Percentiles rank a stretch among this genome's conserved stretches.
Evolutionary conservation across 345 rosid genomes (phyloP).

Genomic region (Hibiscus mutabilis): DNA sequence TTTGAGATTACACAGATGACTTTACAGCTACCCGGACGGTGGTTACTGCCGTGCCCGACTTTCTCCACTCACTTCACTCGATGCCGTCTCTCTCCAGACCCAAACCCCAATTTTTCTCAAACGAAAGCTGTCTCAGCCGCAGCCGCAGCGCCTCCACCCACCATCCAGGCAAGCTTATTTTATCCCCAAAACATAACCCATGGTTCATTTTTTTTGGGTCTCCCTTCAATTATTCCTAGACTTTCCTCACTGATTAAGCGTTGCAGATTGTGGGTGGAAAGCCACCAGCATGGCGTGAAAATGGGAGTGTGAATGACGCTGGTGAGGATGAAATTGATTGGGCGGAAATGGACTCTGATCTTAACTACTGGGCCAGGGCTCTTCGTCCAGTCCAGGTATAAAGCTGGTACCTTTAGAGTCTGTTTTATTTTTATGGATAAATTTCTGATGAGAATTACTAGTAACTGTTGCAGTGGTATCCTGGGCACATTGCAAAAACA

Average conservation of each 20-base stretch:
- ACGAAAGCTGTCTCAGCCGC: conserved; percentile 30
- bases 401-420: neutral
- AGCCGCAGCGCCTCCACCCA: conserved; percentile 39
- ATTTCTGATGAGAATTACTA: neutral
- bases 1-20: too few relatives aligned
- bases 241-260: neutral
- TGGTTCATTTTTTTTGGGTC: neutral
- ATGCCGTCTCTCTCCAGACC: conserved; percentile 16
- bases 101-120: conserved; percentile 9
- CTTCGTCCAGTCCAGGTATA: conserved; percentile 82
- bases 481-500: conserved; percentile 93
- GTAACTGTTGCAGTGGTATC: conserved; percentile 57
- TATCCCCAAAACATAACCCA: neutral
- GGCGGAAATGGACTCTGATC: conserved; percentile 68
- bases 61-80: too few relatives aligned
- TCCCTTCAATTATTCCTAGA: neutral
- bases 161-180: conserved; percentile 44
- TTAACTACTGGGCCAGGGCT: conserved; percentile 56
- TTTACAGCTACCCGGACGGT: too few relatives aligned
- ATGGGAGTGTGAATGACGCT: conserved; percentile 16
- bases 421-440: neutral
- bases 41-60: too few relatives aligned
- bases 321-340: conserved; percentile 50
- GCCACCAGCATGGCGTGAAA: conserved; percentile 27
- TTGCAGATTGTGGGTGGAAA: conserved; percentile 68